Conservation (phyloP, 1,139 yeast genomes). For the Pichia sp. region DNA sequence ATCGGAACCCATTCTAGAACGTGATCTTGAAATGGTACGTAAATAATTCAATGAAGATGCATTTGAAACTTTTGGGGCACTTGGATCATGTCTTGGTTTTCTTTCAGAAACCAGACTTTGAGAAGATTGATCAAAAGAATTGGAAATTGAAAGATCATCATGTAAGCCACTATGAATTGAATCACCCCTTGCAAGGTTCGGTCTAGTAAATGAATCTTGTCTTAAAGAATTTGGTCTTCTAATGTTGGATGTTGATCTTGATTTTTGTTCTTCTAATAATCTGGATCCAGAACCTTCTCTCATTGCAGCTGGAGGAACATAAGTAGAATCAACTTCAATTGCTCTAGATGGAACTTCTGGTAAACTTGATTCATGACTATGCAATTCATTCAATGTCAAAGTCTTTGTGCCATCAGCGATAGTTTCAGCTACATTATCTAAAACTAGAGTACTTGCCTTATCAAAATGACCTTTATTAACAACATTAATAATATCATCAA, state of each 20-base stretch:
- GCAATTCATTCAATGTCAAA: slow-evolving; percentile 6
- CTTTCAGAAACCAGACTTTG: slow-evolving; percentile 22
- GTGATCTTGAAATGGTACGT: slow-evolving; percentile 56
- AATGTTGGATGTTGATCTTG: slow-evolving; percentile 15
- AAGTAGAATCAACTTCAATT: slow-evolving; percentile 30
- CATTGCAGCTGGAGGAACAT: slow-evolving; percentile 35
- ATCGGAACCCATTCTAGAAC: slow-evolving; percentile 40
- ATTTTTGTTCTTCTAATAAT: slow-evolving; percentile 32
- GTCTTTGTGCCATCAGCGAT: slow-evolving; percentile 13
- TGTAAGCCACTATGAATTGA: slow-evolving; percentile 45
- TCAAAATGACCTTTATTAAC: slow-evolving; percentile 23
- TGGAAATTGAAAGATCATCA: slow-evolving; percentile 19
- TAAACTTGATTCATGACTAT: slow-evolving; percentile 10
- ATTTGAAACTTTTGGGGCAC: slow-evolving; percentile 19
- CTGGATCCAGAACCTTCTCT: slow-evolving; percentile 40
- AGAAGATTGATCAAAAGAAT: slow-evolving; percentile 9
- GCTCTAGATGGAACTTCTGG: slow-evolving; percentile 29
- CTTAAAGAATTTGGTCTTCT: slow-evolving; percentile 26
- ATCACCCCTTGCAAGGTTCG: slow-evolving; percentile 64
- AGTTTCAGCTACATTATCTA: slow-evolving; percentile 22
- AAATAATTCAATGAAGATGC: slow-evolving; percentile 38
- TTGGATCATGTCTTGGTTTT: slow-evolving; percentile 30
- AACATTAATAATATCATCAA: slow-evolving; percentile 25
- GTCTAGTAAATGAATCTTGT: slow-evolving; percentile 33
- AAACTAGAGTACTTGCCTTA: slow-evolving; percentile 17